Percentiles rank a stretch among this genome's conserved stretches.
Evolutionary conservation across 768 basidiomycete species (phyloP).

Genomic region (Kwoniella bestiolae): DNA sequence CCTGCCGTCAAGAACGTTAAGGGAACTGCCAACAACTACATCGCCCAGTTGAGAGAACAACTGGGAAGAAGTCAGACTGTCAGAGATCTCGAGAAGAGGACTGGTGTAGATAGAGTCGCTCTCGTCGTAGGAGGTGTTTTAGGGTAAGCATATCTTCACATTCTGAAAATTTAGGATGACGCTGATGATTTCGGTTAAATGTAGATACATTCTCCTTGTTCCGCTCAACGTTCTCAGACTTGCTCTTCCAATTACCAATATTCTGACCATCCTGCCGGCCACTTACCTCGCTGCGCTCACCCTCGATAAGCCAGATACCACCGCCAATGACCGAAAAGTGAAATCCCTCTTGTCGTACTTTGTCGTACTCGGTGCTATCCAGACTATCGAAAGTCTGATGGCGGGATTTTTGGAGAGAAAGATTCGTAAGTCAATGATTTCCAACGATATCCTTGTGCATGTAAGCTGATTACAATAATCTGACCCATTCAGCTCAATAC

Average conservation of each 20-base stretch:
- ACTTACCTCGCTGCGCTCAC: constrained; percentile 37
- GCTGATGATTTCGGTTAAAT: neutral
- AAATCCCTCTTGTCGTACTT: constrained; percentile 45
- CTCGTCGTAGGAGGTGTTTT: constrained; percentile 41
- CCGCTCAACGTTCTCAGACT: constrained; percentile 50
- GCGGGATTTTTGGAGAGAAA: constrained; percentile 41
- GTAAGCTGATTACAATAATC: constrained; percentile 3
- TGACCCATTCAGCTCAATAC: constrained; percentile 44
- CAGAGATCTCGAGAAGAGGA: constrained; percentile 42
- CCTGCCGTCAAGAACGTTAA: constrained; percentile 45
- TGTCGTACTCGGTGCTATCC: constrained; percentile 46
- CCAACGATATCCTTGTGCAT: neutral
- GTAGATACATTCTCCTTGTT: constrained; percentile 50
- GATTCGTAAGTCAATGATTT: constrained; percentile 39
- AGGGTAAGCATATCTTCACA: constrained; percentile 26
- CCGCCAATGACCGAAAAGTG: constrained; percentile 27
- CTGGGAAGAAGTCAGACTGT: constrained; percentile 36
- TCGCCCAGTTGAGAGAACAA: constrained; percentile 34
- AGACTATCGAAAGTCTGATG: constrained; percentile 43
- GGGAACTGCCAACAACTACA: constrained; percentile 33
- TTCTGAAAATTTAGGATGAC: neutral
- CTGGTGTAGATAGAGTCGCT: constrained; percentile 39
- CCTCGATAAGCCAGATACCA: constrained; percentile 30
- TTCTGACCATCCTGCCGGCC: constrained; percentile 48
- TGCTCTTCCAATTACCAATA: constrained; percentile 41